These are phyloP conservation scores for Rhizopogon rudus DNA, from an alignment of 768 basidiomycete genomes.

Conservation along the genomic window DNA sequence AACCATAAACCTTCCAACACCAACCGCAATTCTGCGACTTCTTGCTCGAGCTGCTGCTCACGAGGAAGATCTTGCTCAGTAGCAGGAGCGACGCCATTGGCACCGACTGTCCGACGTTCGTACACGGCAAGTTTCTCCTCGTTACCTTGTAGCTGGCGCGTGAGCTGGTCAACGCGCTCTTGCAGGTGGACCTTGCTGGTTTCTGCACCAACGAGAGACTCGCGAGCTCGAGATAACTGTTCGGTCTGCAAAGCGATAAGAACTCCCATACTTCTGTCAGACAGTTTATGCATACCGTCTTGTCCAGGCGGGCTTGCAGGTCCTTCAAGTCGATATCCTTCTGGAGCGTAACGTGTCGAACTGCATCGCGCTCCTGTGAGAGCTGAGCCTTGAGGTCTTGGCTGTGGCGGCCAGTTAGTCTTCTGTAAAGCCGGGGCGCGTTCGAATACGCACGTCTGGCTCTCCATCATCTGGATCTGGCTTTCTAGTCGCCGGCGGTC, in stretches of 20 bases:
- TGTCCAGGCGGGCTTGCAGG: conserved; percentile 67
- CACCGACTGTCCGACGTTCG: conserved; percentile 52
- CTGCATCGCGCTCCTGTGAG: conserved; percentile 65
- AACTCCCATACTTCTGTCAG: not conserved
- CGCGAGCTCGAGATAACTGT: conserved; percentile 65
- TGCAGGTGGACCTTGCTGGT: conserved; percentile 78
- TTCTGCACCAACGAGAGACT: conserved; percentile 65
- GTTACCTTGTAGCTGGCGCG: conserved; percentile 64
- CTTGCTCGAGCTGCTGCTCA: conserved; percentile 78
- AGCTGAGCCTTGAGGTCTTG: conserved; percentile 72
- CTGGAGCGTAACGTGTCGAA: conserved; percentile 72
- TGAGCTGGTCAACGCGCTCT: conserved; percentile 45
- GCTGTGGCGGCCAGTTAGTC: conserved; percentile 30
- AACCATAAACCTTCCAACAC: conserved; percentile 9
- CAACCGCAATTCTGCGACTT: conserved; percentile 82
- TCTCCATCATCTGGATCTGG: conserved; percentile 72
- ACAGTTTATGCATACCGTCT: conserved; percentile 41
- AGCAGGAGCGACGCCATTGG: conserved; percentile 25
- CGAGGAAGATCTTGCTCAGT: conserved; percentile 46
- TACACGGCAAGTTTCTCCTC: conserved; percentile 86
- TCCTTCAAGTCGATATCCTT: conserved; percentile 80
- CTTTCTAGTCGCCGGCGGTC: conserved; percentile 78
- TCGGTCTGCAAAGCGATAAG: conserved; percentile 39
- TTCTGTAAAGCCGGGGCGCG: not conserved
- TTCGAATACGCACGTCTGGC: conserved; percentile 57